Percentiles rank a stretch among this genome's conserved stretches.
Conservation (phyloP, 2,329 filamentous ascomycete species). For the Cercospora janseana region DNA sequence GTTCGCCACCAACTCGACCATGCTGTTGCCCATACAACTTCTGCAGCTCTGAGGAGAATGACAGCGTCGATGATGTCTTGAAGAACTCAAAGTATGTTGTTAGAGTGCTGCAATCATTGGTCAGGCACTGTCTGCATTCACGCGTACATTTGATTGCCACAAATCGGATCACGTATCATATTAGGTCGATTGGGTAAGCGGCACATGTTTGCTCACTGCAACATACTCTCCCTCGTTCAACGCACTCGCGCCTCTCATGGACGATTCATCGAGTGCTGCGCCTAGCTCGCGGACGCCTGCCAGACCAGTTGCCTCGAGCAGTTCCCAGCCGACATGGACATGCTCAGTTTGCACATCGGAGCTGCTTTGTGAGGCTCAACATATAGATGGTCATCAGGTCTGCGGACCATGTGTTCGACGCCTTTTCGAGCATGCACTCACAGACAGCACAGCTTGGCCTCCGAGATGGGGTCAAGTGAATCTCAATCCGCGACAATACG, state of each 20-base stretch:
- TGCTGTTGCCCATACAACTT: too few relatives aligned
- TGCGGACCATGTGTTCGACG: constrained; percentile 19
- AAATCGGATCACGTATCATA: too few relatives aligned
- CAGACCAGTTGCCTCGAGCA: constrained; percentile 9
- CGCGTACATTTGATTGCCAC: too few relatives aligned
- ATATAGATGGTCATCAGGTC: neutral
- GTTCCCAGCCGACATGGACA: constrained; percentile 2
- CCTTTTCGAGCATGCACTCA: constrained; percentile 23
- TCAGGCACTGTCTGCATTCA: too few relatives aligned
- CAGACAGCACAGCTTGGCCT: constrained; percentile 19
- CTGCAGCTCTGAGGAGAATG: too few relatives aligned
- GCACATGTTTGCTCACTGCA: too few relatives aligned
- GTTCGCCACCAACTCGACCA: too few relatives aligned
- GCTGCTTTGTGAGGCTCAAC: constrained; percentile 1
- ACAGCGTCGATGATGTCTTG: too few relatives aligned
- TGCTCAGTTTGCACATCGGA: constrained; percentile 10
- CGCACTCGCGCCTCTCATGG: neutral
- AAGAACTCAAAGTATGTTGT: too few relatives aligned
- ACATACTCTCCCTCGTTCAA: neutral
- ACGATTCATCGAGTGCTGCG: neutral
- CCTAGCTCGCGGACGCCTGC: neutral
- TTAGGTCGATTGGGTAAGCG: too few relatives aligned
- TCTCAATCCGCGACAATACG: constrained; percentile 21
- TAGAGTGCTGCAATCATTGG: too few relatives aligned
- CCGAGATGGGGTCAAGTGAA: constrained; percentile 18